Percentiles rank a stretch among this genome's conserved stretches.
Evolutionary conservation across 495 filamentous ascomycete species (phyloP).

Genomic region (Penicillium canariense): DNA sequence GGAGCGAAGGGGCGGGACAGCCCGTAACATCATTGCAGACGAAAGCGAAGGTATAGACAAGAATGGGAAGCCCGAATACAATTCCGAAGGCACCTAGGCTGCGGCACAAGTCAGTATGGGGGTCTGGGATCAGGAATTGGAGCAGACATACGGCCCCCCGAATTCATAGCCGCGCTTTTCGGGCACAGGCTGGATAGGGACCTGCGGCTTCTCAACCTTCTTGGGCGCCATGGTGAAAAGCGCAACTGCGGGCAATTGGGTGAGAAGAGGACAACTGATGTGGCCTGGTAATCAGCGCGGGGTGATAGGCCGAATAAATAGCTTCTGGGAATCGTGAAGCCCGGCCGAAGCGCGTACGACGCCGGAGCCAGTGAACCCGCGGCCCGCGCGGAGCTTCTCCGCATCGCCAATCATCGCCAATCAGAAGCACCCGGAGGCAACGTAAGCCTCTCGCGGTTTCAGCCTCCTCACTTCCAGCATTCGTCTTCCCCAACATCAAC

Average conservation of each 20-base stretch:
- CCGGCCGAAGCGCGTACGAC: constrained; percentile 20
- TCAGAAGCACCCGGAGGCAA: constrained; percentile 7
- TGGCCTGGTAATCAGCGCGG: constrained; percentile 9
- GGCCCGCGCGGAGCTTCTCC: constrained; percentile 12
- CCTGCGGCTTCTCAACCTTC: constrained; percentile 12
- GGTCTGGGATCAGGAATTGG: not conserved
- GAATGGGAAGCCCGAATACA: constrained; percentile 70
- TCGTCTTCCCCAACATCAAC: not conserved
- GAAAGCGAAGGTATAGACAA: constrained; percentile 74
- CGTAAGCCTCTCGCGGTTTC: constrained; percentile 16
- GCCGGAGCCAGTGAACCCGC: constrained; percentile 19
- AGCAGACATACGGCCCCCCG: constrained; percentile 72
- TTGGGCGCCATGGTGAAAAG: constrained; percentile 30
- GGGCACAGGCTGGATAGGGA: constrained; percentile 35
- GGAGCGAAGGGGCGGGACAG: constrained; percentile 83
- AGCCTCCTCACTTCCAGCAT: constrained; percentile 3
- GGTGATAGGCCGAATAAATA: constrained; percentile 13
- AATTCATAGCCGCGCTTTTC: constrained; percentile 74
- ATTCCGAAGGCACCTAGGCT: constrained; percentile 76
- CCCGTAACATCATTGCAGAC: constrained; percentile 90
- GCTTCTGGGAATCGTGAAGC: not conserved
- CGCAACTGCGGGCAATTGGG: not conserved
- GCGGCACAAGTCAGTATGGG: constrained; percentile 21
- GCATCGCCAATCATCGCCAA: constrained; percentile 9
- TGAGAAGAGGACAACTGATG: not conserved